phyloP scores from a whole-genome alignment of 108 stramenopile species.

The Fragilariopsis cylindrus region DNA sequence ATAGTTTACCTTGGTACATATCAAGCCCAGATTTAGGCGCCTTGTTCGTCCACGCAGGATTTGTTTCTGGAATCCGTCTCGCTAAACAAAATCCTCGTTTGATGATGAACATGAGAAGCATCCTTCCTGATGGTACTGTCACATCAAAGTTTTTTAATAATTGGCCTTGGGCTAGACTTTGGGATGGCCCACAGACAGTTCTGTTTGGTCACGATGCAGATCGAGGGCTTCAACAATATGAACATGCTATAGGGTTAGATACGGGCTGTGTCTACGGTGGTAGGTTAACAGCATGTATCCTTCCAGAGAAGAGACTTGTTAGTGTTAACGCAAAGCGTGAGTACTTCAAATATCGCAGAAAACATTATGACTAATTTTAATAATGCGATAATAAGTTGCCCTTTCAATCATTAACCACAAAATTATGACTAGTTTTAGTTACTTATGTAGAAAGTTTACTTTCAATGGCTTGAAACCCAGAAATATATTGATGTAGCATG shows the following conservation, averaged over 20 bases:
- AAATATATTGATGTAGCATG: no score
- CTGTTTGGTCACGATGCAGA: slow-evolving; percentile 96
- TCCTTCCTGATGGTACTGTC: slow-evolving; percentile 84
- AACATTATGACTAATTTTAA: slow-evolving; percentile 71
- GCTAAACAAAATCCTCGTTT: slow-evolving; percentile 61
- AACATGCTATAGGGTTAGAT: slow-evolving; percentile 92
- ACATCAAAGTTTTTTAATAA: slow-evolving; percentile 93
- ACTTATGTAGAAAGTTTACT: no score
- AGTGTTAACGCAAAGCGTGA: slow-evolving; percentile 78
- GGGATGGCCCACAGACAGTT: slow-evolving; percentile 93
- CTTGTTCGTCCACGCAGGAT: slow-evolving; percentile 94
- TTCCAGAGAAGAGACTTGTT: slow-evolving; percentile 88
- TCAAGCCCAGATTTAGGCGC: slow-evolving; percentile 78
- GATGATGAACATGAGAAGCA: slow-evolving; percentile 64
- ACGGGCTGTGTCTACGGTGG: slow-evolving; percentile 97
- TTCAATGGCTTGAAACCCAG: no score
- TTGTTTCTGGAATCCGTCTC: slow-evolving; percentile 79
- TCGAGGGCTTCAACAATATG: slow-evolving; percentile 88
- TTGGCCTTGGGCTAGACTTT: slow-evolving; percentile 89
- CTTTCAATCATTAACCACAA: no score
- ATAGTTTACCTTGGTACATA: slow-evolving; percentile 90
- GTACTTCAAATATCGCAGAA: slow-evolving; percentile 87
- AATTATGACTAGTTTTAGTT: no score
- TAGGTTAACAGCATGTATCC: slow-evolving; percentile 86
- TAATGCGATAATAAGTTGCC: neutral